Evolutionary conservation across 164 flowering plant genomes (phyloP), one percentile per base, ranked within the genome.

Genomic region (Kalanchoe fedtschenkoi): DNA sequence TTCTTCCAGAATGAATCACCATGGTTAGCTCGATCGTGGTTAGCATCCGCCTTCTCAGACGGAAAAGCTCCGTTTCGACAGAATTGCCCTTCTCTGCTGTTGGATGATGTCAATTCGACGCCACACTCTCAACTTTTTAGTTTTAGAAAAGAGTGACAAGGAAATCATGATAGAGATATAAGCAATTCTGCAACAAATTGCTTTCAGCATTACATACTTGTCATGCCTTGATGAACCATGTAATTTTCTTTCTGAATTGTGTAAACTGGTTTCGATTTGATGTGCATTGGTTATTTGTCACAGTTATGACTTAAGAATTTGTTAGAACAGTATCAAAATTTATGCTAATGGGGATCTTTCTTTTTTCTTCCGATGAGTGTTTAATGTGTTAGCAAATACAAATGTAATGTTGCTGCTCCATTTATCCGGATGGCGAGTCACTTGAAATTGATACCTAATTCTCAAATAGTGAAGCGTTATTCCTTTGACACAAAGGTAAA

Each of bases 111-210:
- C 56, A 69, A 68, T 38, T 66, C 74, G 19, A 64, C 79, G 75
- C 74, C 78, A 15, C 77, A 74, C 16, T 55, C 77, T 0, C 74
- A 83, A 16, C 74, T 83, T 67, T 72, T n/a, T n/a, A n/a, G n/a
- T n/a, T n/a, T n/a, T n/a, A n/a, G 99, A 90, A 71, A 93, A 93
- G 81, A 90, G 97, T 76, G 97, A 93, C 67, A 93, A 90, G 62
- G 97, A 93, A 70, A 93, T 93, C 2, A 91, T 90, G 99, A 85
- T 96, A 66, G 99, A 95, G 71, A 90, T 90, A 60, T 97, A 90
- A 74, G 96, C 95, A 15, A 87, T 95, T 58, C 90, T 95, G 97
- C 71, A 93, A 24, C 95, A 95, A 80, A 88, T 90, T 62, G 92
- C 91, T 26, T 88, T 96, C 28, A 83, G 91, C 76, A 88, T 95